Percentiles rank a stretch among this genome's conserved stretches.
Evolutionary conservation across 139 green algal species (phyloP).

Genomic region (Coelastrella sp.): DNA sequence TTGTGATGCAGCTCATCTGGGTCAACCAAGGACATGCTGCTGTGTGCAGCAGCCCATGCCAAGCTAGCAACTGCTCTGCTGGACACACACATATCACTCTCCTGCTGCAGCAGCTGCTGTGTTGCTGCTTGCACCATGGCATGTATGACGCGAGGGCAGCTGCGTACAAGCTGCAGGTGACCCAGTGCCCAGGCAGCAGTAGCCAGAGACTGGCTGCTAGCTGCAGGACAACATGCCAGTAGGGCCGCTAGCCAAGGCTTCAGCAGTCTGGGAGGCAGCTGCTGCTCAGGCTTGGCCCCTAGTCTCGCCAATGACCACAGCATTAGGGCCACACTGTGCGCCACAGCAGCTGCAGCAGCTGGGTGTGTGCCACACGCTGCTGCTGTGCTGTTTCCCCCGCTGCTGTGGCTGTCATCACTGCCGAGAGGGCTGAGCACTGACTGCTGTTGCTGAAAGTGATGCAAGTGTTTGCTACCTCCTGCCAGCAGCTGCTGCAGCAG

Average conservation of each 20-base stretch:
- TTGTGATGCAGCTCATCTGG: not conserved
- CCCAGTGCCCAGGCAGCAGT: slow-evolving; percentile 11
- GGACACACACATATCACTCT: not conserved
- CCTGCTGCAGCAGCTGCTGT: slow-evolving; percentile 16
- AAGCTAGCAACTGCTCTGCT: slow-evolving; percentile 12
- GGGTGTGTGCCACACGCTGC: not conserved
- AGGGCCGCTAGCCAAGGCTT: slow-evolving; percentile 15
- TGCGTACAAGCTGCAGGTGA: slow-evolving; percentile 12
- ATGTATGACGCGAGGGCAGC: not conserved
- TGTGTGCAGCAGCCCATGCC: slow-evolving; percentile 28
- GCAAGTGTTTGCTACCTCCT: not conserved
- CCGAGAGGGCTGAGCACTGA: too few species aligned
- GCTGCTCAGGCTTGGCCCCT: not conserved
- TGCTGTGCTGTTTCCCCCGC: not conserved
- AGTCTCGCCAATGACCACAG: slow-evolving; percentile 15
- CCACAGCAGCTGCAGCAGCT: not conserved
- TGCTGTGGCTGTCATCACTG: not conserved
- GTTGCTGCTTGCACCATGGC: slow-evolving; percentile 36
- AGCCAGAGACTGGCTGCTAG: not conserved
- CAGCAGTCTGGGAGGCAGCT: slow-evolving; percentile 14
- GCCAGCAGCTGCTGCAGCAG: slow-evolving; percentile 28
- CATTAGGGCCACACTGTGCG: slow-evolving; percentile 13
- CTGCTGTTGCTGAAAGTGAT: not conserved
- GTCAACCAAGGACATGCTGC: not conserved
- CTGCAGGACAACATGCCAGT: not conserved